These are phyloP conservation scores for Phytopythium kandeliae DNA, from an alignment of 352 stramenopile species.

Conservation along the genomic window DNA sequence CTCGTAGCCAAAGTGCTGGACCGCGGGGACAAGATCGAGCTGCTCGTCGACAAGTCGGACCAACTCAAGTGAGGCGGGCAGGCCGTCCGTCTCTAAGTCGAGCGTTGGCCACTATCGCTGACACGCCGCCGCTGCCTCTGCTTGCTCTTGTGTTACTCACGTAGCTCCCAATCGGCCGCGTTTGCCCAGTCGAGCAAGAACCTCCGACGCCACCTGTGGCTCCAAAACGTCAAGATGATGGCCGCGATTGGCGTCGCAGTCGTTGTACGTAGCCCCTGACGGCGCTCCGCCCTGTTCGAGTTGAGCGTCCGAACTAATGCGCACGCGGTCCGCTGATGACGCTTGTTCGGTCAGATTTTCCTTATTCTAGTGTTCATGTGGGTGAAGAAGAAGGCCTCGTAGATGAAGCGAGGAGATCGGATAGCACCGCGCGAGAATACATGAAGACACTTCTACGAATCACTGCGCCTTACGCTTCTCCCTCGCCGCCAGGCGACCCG, in stretches of 20 bases:
- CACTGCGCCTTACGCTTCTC: slow-evolving; percentile 22
- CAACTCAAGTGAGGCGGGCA: slow-evolving; percentile 83
- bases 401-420: slow-evolving; percentile 10
- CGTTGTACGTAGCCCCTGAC: slow-evolving; percentile 53
- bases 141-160: neutral
- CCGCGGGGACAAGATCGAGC: slow-evolving; percentile 83
- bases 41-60: slow-evolving; percentile 84
- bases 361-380: slow-evolving; percentile 46
- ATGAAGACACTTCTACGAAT: neutral
- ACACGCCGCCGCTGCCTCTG: neutral
- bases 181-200: slow-evolving; percentile 83
- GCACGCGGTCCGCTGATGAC: too few relatives aligned
- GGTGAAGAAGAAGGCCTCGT: slow-evolving; percentile 47
- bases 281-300: too few relatives aligned
- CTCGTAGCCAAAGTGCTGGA: slow-evolving; percentile 73
- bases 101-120: neutral
- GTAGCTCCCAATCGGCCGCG: slow-evolving; percentile 73
- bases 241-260: slow-evolving; percentile 66
- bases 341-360: slow-evolving; percentile 24
- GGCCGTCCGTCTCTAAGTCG: neutral
- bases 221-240: slow-evolving; percentile 88
- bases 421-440: slow-evolving; percentile 2
- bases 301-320: too few relatives aligned
- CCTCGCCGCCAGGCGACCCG: neutral
- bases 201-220: slow-evolving; percentile 76